Conservation (phyloP, 1,284 basidiomycete genomes). For the Quambalaria eucalypti region DNA sequence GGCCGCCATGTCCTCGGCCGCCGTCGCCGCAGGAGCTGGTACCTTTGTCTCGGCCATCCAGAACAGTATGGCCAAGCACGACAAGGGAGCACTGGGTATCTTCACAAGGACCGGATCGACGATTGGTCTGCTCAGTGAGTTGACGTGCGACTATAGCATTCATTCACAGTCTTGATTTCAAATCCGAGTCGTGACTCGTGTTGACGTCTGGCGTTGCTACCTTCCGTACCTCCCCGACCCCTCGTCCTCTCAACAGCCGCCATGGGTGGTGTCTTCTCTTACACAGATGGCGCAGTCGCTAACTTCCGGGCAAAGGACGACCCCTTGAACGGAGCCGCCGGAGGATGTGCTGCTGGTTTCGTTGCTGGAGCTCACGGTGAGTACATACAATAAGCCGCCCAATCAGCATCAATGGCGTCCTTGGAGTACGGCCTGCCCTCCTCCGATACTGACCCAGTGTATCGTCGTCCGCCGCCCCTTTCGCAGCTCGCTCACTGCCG, state of each 20-base stretch:
- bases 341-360: conserved; percentile 87
- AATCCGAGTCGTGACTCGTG: no score
- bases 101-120: conserved; percentile 68
- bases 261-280: conserved; percentile 80
- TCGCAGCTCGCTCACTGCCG: conserved; percentile 71
- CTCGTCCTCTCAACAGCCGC: conserved; percentile 51
- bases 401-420: no score
- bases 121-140: conserved; percentile 62
- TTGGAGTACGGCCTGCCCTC: no score
- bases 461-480: no score
- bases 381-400: no score
- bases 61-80: conserved; percentile 53
- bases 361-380: conserved; percentile 72
- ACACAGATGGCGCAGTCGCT: conserved; percentile 68
- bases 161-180: background rate
- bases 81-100: conserved; percentile 76
- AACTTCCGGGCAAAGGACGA: conserved; percentile 76
- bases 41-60: conserved; percentile 40
- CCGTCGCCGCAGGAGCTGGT: conserved; percentile 12
- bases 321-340: conserved; percentile 71
- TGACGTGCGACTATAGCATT: background rate
- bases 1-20: background rate
- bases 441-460: no score
- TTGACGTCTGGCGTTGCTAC: background rate
- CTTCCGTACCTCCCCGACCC: conserved; percentile 7